A percentile compares a stretch with the other conserved stretches of the same genome.
phyloP scores from a whole-genome alignment of 2,329 filamentous ascomycete genomes.

The Trichoderma lentiforme region DNA sequence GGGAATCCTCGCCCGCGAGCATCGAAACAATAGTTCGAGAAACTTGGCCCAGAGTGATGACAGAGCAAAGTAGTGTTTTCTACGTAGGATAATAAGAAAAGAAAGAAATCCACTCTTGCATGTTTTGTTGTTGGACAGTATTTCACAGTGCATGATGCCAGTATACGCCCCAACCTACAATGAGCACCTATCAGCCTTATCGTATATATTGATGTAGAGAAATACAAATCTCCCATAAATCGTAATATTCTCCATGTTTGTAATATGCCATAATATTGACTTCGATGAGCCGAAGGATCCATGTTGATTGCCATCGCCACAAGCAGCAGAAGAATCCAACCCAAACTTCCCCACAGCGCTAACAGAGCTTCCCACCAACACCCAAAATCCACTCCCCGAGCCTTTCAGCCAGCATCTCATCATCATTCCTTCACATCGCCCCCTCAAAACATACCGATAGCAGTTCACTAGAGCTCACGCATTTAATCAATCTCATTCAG shows the following conservation, averaged over 20 bases:
- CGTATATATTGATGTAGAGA: not conserved
- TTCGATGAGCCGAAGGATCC: not conserved
- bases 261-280: not conserved
- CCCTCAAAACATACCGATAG: not conserved
- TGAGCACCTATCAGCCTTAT: not conserved
- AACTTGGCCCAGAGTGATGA: constrained; percentile 25
- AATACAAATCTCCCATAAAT: not conserved
- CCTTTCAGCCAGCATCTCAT: not conserved
- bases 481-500: not conserved
- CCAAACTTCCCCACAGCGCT: not conserved
- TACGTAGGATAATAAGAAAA: not conserved
- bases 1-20: constrained; percentile 58
- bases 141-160: not conserved
- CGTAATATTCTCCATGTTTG: not conserved
- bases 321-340: not conserved
- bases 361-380: not conserved
- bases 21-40: constrained; percentile 41
- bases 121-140: not conserved
- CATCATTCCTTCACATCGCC: not conserved
- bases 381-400: not conserved
- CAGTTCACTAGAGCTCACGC: not conserved
- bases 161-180: not conserved
- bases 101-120: not conserved
- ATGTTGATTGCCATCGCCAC: not conserved
- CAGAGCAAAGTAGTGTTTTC: not conserved